A percentile compares a stretch with the other conserved stretches of the same genome.
Evolutionary conservation across 2,329 filamentous ascomycete species (phyloP).

Genomic region (Trichoderma atrobrunneum): DNA sequence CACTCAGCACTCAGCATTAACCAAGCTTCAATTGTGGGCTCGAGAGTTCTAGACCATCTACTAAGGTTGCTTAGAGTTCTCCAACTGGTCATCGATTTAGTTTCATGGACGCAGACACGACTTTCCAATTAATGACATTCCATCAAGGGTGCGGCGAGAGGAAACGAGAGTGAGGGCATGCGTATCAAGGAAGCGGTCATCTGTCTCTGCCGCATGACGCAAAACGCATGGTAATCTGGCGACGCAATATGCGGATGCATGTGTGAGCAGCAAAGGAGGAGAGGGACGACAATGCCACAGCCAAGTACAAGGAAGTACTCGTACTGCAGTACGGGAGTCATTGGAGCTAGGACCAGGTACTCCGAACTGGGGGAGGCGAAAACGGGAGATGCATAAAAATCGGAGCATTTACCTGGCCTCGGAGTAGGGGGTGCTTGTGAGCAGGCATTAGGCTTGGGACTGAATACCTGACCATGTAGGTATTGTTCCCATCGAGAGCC

Average conservation of each 20-base stretch:
- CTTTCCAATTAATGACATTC: not conserved
- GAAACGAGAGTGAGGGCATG: not conserved
- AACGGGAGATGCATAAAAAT: not conserved
- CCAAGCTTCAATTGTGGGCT: conserved; percentile 9
- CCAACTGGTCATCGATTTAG: conserved; percentile 1
- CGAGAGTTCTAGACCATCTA: conserved; percentile 5
- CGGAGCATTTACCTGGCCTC: not conserved
- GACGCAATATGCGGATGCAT: conserved; percentile 4
- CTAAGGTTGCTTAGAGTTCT: conserved; percentile 10
- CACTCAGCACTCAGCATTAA: not conserved
- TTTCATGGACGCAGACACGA: not conserved
- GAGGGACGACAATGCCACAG: not conserved
- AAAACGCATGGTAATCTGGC: conserved; percentile 8
- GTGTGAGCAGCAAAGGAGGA: not conserved
- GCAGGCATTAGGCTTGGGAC: not conserved
- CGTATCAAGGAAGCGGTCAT: not conserved
- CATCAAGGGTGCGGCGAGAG: not conserved
- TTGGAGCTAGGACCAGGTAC: conserved; percentile 1
- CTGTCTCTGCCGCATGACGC: conserved; percentile 7
- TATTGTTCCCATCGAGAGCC: not conserved
- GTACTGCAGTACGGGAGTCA: not conserved
- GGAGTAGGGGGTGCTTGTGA: not conserved
- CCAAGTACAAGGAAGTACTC: not conserved
- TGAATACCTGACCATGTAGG: not conserved
- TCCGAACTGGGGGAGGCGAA: not conserved